Evolutionary conservation across 139 green algal species (phyloP).

Genomic region (Chlamydomonas schloesseri): DNA sequence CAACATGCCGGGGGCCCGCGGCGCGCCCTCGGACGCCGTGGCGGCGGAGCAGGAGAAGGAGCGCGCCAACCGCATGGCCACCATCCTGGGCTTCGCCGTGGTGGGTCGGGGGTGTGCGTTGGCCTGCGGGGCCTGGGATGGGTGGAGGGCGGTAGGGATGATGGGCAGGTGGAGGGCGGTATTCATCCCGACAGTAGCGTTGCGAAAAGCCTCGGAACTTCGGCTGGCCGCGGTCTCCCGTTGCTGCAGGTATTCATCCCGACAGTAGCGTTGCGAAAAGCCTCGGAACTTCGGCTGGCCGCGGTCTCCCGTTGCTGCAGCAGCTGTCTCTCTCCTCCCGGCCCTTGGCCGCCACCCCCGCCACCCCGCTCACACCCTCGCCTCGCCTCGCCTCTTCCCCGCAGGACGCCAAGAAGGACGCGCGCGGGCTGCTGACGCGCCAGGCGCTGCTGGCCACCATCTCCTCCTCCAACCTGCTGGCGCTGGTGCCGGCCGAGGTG

Average conservation of each 20-base stretch:
- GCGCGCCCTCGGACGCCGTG: conserved; percentile 55
- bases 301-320: no score
- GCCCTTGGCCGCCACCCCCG: no score
- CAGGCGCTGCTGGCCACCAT: conserved; percentile 87
- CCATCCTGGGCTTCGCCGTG: conserved; percentile 92
- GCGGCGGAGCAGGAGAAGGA: conserved; percentile 88
- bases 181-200: no score
- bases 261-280: no score
- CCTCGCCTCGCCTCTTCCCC: not conserved
- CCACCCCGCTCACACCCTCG: no score
- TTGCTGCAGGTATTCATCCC: no score
- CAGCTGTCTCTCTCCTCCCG: no score
- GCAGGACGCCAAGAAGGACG: conserved; percentile 54
- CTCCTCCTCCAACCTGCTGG: conserved; percentile 82
- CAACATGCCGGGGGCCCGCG: not conserved
- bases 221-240: no score
- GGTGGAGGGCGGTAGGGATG: not conserved
- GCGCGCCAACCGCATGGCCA: conserved; percentile 90
- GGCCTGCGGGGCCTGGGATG: not conserved
- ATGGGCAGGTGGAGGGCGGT: no score
- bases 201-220: not conserved
- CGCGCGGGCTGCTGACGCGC: conserved; percentile 71
- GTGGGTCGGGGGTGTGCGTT: conserved; percentile 30
- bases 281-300: no score
- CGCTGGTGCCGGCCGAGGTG: conserved; percentile 81